These are phyloP conservation scores for Penicillium ucsense DNA, from an alignment of 495 filamentous ascomycete genomes.

Conservation along the genomic window DNA sequence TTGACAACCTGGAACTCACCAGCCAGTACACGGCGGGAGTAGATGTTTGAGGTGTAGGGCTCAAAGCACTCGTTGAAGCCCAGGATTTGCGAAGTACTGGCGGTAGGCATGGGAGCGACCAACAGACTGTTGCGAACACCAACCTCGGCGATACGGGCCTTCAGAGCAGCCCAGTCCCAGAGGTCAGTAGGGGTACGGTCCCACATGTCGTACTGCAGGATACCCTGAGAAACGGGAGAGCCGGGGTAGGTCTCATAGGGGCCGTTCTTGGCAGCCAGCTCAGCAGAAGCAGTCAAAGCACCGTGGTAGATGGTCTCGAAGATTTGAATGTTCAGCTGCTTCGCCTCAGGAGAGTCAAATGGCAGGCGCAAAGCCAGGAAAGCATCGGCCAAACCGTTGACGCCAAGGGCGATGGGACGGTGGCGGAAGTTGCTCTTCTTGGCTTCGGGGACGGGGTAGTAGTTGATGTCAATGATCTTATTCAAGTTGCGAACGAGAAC, in stretches of 20 bases:
- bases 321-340: slow-evolving; percentile 91
- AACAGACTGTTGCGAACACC: slow-evolving; percentile 92
- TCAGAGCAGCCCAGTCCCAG: slow-evolving; percentile 91
- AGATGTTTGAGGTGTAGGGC: slow-evolving; percentile 99
- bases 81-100: slow-evolving; percentile 89
- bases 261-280: slow-evolving; percentile 73
- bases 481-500: slow-evolving; percentile 89
- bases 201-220: slow-evolving; percentile 99
- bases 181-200: slow-evolving; percentile 82
- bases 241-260: slow-evolving; percentile 85
- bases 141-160: slow-evolving; percentile 80
- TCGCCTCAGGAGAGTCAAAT: slow-evolving; percentile 90
- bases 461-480: slow-evolving; percentile 94
- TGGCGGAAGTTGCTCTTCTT: slow-evolving; percentile 90
- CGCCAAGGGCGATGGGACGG: slow-evolving; percentile 88
- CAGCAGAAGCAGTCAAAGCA: slow-evolving; percentile 77
- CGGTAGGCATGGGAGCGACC: slow-evolving; percentile 96
- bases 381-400: slow-evolving; percentile 96
- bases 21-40: slow-evolving; percentile 93
- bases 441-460: slow-evolving; percentile 93
- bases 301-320: slow-evolving; percentile 99
- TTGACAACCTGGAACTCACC: slow-evolving; percentile 99
- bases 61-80: slow-evolving; percentile 99
- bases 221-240: slow-evolving; percentile 88
- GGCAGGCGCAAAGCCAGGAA: slow-evolving; percentile 95